phyloP scores from a whole-genome alignment of 1,284 basidiomycete genomes.

The Albatrellus sp. region DNA sequence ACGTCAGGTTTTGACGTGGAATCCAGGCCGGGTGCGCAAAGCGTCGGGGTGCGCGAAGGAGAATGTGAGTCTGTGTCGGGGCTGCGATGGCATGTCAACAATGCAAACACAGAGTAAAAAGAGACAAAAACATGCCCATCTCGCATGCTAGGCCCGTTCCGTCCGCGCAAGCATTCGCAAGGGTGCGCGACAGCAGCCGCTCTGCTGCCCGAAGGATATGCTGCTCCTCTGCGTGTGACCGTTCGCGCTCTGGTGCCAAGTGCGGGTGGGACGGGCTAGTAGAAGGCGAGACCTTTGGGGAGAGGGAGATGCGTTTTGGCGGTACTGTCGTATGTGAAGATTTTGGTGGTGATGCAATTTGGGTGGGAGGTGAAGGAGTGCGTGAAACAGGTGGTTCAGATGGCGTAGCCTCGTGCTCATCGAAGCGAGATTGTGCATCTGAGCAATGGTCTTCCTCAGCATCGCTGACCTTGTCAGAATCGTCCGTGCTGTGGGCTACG shows the following conservation, averaged over 20 bases:
- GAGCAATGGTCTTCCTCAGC: slow-evolving; percentile 8
- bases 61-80: slow-evolving; percentile 57
- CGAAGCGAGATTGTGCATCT: slow-evolving; percentile 1
- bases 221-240: slow-evolving; percentile 31
- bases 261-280: slow-evolving; percentile 10
- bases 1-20: slow-evolving; percentile 46
- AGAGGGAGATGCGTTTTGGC: slow-evolving; percentile 4
- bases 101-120: background rate
- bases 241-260: slow-evolving; percentile 13
- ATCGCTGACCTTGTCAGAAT: slow-evolving; percentile 13
- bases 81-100: slow-evolving; percentile 22
- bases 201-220: slow-evolving; percentile 39
- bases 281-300: slow-evolving; percentile 6
- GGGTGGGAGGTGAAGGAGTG: slow-evolving; percentile 4
- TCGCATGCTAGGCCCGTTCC: slow-evolving; percentile 48
- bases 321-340: slow-evolving; percentile 1
- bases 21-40: slow-evolving; percentile 65
- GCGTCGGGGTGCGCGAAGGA: slow-evolving; percentile 57
- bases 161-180: slow-evolving; percentile 40
- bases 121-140: slow-evolving; percentile 31
- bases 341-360: slow-evolving; percentile 16
- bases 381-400: background rate
- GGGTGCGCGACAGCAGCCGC: slow-evolving; percentile 45
- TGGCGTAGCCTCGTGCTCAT: background rate
- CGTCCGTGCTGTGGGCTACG: slow-evolving; percentile 13